phyloP scores from a whole-genome alignment of 2,329 filamentous ascomycete species.

The Botrytis byssoidea region DNA sequence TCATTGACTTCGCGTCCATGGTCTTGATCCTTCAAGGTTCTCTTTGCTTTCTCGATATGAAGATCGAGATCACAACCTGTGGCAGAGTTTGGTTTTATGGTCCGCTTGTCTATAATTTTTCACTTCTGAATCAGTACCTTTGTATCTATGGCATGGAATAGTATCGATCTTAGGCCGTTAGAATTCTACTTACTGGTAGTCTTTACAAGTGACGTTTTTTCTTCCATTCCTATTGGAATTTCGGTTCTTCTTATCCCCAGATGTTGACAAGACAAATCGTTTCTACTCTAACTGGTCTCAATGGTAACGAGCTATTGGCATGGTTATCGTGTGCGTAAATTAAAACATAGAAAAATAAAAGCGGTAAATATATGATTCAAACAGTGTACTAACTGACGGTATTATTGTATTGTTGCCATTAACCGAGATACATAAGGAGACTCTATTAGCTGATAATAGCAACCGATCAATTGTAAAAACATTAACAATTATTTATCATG shows the following conservation, averaged over 20 bases:
- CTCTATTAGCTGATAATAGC: not conserved
- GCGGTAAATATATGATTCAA: not conserved
- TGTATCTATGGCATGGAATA: not conserved
- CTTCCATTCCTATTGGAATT: not conserved
- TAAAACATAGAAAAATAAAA: not conserved
- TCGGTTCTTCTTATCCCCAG: not conserved
- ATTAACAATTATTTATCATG: accelerated
- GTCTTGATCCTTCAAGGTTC: too few relatives aligned
- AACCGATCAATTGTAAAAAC: not conserved
- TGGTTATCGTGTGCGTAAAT: not conserved
- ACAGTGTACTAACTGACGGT: not conserved
- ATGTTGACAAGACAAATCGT: not conserved
- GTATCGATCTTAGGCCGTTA: not conserved
- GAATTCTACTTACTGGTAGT: not conserved
- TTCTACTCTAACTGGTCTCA: not conserved
- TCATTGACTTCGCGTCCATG: not conserved
- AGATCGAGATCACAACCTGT: not conserved
- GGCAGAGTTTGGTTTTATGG: not conserved
- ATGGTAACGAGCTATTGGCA: not conserved
- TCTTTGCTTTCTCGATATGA: not conserved
- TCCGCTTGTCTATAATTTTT: not conserved
- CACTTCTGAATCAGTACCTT: not conserved
- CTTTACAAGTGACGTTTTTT: not conserved
- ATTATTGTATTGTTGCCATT: not conserved
- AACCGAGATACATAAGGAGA: not conserved